Evolutionary conservation across 331 rosid species (phyloP).

Genomic region (Telfairia occidentalis): DNA sequence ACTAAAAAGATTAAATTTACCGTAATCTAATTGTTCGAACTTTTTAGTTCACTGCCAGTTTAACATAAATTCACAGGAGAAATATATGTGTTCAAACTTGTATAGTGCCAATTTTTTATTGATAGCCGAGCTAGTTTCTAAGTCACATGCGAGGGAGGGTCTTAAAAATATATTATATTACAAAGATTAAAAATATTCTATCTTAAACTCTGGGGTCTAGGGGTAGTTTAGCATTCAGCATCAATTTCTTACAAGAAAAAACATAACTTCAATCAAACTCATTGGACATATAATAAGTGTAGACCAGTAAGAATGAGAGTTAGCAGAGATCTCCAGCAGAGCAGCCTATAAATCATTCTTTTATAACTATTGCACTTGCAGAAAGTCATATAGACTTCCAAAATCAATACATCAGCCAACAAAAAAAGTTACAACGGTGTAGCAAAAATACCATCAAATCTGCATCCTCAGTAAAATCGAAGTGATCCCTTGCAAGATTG

Average conservation of each 20-base stretch:
- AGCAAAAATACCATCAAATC: slow-evolving; percentile 47
- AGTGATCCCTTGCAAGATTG: slow-evolving; percentile 62
- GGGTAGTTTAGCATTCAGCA: background rate
- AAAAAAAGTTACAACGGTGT: background rate
- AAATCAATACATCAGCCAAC: background rate
- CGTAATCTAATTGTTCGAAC: background rate
- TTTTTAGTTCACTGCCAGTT: background rate
- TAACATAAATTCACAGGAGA: background rate
- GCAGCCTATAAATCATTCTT: background rate
- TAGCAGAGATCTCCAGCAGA: background rate
- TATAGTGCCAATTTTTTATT: background rate
- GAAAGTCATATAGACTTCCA: background rate
- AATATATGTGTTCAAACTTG: background rate
- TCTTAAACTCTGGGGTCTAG: background rate
- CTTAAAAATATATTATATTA: background rate
- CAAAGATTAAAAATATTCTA: background rate
- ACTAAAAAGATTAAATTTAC: background rate
- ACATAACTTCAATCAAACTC: background rate
- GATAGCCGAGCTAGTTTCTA: background rate
- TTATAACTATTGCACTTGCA: background rate
- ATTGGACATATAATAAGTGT: background rate
- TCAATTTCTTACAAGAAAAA: background rate
- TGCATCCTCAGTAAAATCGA: slow-evolving; percentile 59
- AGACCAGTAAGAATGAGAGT: background rate
- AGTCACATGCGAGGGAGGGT: background rate